Base-by-base conservation (phyloP, 305 asterid species). In the Caryopteris hybrid region DNA sequence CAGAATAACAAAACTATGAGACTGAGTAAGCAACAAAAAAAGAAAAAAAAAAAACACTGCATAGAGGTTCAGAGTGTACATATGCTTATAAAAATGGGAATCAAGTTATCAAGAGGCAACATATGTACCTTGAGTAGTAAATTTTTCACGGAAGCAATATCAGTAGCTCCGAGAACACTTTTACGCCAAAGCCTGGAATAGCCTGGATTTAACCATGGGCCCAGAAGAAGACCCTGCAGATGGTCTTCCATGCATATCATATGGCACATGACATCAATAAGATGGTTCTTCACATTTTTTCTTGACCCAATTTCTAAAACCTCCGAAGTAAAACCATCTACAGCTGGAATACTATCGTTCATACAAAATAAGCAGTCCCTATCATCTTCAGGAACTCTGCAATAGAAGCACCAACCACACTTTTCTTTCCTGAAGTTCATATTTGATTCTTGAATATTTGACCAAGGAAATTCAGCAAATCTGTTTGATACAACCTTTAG, bases 391-490 rank as follows among this genome's bases (percentile, higher is more conserved):
- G 89, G 89, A 66, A 41, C 77, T 79, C 79, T 79, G 83, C 97
- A 90, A 74, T 84, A 68, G 76, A 81, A 76, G 79, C 99, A 93
- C 99, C 99, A 93, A 56, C 99, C 99, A 79, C 99, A 93, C 64
- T 77, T 82, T 81, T 90, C 97, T 78, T 86, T 91, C 78, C 81
- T 74, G 60, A 66, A 61, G 71, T 71, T 81, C 67, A 66, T 64
- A 36, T 66, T 77, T 39, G 71, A 56, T 22, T 71, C 63, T 25
- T 59, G 84, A 58, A 79, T 68, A 76, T 85, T 84, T 66, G 97
- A 81, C 97, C 95, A 90, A 57, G 77, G 78, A 68, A 93, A 87
- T 22, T 77, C 83, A 47, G 83, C 70, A 76, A 71, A 83, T 68
- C 82, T 84, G 54, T 76, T 79, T 8, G 87, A 79, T 59, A 88